phyloP scores from a whole-genome alignment of 2,329 filamentous ascomycete genomes.

The Aspergillus pseudoviridinutans region DNA sequence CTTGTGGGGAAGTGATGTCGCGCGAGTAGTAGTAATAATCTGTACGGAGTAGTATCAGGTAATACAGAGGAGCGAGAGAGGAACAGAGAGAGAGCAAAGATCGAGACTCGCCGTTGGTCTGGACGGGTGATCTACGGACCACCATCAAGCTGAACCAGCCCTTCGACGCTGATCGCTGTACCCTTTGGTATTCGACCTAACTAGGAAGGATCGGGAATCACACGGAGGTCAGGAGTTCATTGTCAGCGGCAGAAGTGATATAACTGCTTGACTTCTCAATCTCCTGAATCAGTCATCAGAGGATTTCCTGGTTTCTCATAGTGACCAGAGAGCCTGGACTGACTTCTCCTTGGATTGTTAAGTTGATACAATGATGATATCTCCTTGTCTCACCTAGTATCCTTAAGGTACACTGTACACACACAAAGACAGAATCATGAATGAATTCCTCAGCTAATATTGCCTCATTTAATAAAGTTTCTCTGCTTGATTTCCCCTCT shows the following conservation, averaged over 20 bases:
- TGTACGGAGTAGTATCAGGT: background rate
- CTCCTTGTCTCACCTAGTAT: background rate
- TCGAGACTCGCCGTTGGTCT: background rate
- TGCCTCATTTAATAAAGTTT: background rate
- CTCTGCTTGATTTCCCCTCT: background rate
- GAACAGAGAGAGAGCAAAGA: background rate
- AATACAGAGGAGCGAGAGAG: background rate
- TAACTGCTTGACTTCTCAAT: background rate
- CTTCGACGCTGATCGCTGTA: background rate
- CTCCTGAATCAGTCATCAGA: too few species aligned
- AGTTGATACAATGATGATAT: background rate
- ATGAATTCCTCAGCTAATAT: constrained; percentile 14
- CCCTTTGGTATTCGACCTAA: background rate
- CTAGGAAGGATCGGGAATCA: background rate
- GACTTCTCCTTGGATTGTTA: background rate
- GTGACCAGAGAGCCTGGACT: background rate
- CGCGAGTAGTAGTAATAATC: background rate
- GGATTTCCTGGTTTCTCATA: background rate
- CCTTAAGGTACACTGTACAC: background rate
- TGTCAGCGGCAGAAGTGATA: background rate
- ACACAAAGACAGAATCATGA: background rate
- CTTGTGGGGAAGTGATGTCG: background rate
- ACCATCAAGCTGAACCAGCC: constrained; percentile 3
- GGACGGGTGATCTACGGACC: constrained; percentile 9
- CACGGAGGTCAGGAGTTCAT: background rate